Base-by-base conservation (phyloP, 2,329 filamentous ascomycete genomes). In the Escovopsis sp. region DNA sequence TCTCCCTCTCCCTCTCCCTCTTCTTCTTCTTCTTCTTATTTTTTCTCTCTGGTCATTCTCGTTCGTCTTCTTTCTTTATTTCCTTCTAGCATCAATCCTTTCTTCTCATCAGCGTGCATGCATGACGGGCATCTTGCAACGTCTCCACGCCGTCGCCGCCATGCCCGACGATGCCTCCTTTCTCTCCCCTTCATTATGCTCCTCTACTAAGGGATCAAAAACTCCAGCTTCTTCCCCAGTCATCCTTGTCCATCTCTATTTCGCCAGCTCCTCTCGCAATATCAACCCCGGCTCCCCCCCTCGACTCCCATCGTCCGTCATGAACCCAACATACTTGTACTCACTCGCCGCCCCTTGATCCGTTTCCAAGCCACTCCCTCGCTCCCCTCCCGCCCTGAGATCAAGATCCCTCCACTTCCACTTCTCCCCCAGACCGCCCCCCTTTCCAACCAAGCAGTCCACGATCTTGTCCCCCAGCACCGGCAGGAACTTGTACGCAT, bases 401-500 rank as follows among this genome's bases (percentile, higher is more conserved):
- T 66, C 65, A 6, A 20, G 4, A 41, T 66, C 65, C 67, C 77
- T 86, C 68, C 80, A 84, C 27, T 68, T 67, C 73, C 72, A 77
- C 52, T 75, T 76, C 2, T 61, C 55, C 32, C 62, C 62, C 50
- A 86, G 72, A 40, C 71, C 70, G 4, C 62, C 54, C 0, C 65
- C 64, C 7, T 60, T 47, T 32, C 66, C 57, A 42, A 68, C 54
- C 43, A 81, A 60, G 43, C 70, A 69, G 47, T 77, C 74, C 2
- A 69, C 68, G 30, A 81, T 65, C 53, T 73, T 74, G 27, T 76
- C 71, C 8, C 79, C 79, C 11, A 83, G 61, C 5, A 81, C 70
- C 0, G 79, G 79, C 42, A 82, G 57, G 57, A 83, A 83, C 57
- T 83, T 83, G 66, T 78, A 83, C 5, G 61, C 79, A 54, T 81